These are phyloP conservation scores for Yamadazyma oceani DNA, from an alignment of 1,139 yeast species.

Conservation along the genomic window DNA sequence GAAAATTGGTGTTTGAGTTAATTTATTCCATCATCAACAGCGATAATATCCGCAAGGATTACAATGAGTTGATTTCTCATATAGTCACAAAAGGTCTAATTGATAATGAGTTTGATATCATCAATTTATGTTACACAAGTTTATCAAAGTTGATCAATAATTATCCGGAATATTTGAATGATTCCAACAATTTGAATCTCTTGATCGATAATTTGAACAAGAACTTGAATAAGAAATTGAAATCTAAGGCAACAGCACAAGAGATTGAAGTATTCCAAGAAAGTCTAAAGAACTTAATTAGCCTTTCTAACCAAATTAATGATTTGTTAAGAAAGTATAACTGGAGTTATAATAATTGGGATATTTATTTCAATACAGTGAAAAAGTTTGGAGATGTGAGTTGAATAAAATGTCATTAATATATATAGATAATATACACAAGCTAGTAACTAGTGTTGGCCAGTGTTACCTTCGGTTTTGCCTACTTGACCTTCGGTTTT, in stretches of 20 bases:
- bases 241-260: slow-evolving; percentile 45
- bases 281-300: slow-evolving; percentile 28
- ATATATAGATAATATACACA: too few species aligned
- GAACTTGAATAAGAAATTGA: slow-evolving; percentile 37
- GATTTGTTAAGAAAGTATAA: slow-evolving; percentile 15
- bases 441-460: too few species aligned
- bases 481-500: slow-evolving; percentile 12
- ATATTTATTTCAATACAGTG: slow-evolving; percentile 13
- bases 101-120: slow-evolving; percentile 42
- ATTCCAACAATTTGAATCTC: slow-evolving; percentile 19
- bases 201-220: slow-evolving; percentile 25
- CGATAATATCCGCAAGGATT: slow-evolving; percentile 21
- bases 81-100: slow-evolving; percentile 34
- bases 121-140: slow-evolving; percentile 36
- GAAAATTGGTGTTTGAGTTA: slow-evolving; percentile 74
- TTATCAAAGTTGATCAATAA: slow-evolving; percentile 28
- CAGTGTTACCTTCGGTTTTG: slow-evolving; percentile 13
- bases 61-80: slow-evolving; percentile 25
- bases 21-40: slow-evolving; percentile 52
- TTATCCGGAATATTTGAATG: slow-evolving; percentile 20
- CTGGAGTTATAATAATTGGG: slow-evolving; percentile 19
- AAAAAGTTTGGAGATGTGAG: slow-evolving; percentile 8
- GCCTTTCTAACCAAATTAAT: slow-evolving; percentile 24
- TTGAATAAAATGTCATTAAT: background rate
- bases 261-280: slow-evolving; percentile 39